Evolutionary conservation across 2,329 filamentous ascomycete genomes (phyloP), one percentile per base, ranked within the genome.

Genomic region (Neospermospora avenae): DNA sequence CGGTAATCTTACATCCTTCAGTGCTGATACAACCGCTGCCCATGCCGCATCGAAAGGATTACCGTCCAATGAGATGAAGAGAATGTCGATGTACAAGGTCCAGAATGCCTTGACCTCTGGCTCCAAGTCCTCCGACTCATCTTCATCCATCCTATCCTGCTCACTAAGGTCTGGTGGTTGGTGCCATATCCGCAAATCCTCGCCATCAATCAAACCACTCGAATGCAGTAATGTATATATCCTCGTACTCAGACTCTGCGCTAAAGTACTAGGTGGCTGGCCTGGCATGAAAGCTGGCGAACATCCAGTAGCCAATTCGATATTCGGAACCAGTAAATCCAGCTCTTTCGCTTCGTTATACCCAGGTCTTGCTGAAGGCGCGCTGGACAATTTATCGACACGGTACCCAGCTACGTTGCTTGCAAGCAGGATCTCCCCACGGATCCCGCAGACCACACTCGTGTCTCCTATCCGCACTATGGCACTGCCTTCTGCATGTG

Each of bases 61-160:
- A 5, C 93, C 93, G 65, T 96, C 93, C 53, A 96, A 85, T 0
- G 91, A 96, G 67, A 99, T 88, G 76, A 96, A 95, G 71, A 97
- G 84, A n/a, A 97, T 81, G 72, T 98, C 93, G 66, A 99, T 90
- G 75, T 96, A 97, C 20, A 99, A 84, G 10, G 90, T 87, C 95
- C 93, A 99, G 74, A 96, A 98, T 0, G 89, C 95, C 72, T 90
- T 93, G 11, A 93, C 75, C 63, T 85, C 80, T 7, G 73, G 73
- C 37, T 73, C 74, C 56, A 72, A 62, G 3, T 70, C 69, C 8
- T 71, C 69, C 11, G 68, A 69, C 20, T 63, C 67, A n/a, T 72
- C 72, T 6, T 72, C 73, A 11, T 77, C 75, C 46, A 74, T 76
- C 16, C 69, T 72, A 3, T 80, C 78, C 22, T 81, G 78, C 16